A percentile compares a stretch with the other conserved stretches of the same genome.
Conservation (phyloP, 106 monocot genomes). For the Iris macrosiphon region DNA sequence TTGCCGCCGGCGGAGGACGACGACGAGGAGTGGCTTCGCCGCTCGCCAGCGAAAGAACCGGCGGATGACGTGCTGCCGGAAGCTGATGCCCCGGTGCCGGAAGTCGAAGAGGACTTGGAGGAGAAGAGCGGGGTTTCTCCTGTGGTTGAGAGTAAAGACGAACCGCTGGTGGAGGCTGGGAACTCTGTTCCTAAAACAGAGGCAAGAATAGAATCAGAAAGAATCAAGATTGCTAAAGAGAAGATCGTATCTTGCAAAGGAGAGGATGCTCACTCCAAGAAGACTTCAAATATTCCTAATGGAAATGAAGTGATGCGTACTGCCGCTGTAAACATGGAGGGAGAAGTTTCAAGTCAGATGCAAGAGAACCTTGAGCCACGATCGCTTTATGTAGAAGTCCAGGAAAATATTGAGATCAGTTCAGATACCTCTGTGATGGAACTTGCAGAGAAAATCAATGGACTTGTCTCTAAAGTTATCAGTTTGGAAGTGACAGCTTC, state of each 20-base stretch:
- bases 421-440: conserved; percentile 37
- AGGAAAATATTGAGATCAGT: conserved; percentile 28
- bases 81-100: too few species aligned
- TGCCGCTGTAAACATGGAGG: background rate
- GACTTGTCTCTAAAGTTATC: conserved; percentile 45
- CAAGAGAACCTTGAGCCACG: conserved; percentile 21
- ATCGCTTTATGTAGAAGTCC: conserved; percentile 28
- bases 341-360: background rate
- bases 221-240: conserved; percentile 15
- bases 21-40: too few species aligned
- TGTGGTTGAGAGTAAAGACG: too few species aligned
- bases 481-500: conserved; percentile 38
- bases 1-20: too few species aligned
- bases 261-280: too few species aligned
- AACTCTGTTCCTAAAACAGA: too few species aligned
- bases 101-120: too few species aligned
- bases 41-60: too few species aligned
- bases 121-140: too few species aligned
- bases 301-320: background rate
- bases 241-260: conserved; percentile 23
- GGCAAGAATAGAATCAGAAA: conserved; percentile 12
- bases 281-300: background rate
- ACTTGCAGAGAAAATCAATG: conserved; percentile 59
- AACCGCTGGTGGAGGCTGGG: too few species aligned
- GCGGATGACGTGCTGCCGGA: too few species aligned